These are phyloP conservation scores for Sporothrix pallida DNA, from an alignment of 2,329 filamentous ascomycete genomes.

Conservation along the genomic window DNA sequence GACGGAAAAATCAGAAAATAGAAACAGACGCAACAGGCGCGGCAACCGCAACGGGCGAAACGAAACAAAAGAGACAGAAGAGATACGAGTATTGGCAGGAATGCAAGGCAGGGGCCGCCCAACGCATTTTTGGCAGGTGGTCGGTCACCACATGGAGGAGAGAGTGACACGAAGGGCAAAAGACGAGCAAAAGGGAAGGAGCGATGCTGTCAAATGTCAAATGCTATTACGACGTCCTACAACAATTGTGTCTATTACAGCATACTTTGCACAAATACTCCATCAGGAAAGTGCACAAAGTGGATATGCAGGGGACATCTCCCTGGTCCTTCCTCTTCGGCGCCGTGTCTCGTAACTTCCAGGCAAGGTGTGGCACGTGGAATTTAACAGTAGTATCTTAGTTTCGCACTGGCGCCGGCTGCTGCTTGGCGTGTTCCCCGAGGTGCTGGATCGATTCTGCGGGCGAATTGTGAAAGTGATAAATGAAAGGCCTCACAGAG, in stretches of 20 bases:
- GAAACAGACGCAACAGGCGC: not conserved
- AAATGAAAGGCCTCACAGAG: not conserved
- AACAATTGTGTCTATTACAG: no score
- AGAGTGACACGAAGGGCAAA: not conserved
- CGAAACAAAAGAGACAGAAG: not conserved
- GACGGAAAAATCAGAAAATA: not conserved
- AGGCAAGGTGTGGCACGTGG: conserved; percentile 30
- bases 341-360: not conserved
- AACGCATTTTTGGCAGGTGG: conserved; percentile 7
- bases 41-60: not conserved
- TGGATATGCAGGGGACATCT: not conserved
- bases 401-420: conserved; percentile 19
- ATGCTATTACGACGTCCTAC: no score
- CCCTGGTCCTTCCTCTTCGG: not conserved
- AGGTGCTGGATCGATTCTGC: not conserved
- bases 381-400: conserved; percentile 10
- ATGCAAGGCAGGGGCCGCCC: not conserved
- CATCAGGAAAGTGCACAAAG: not conserved
- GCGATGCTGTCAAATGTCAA: not conserved
- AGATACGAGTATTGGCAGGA: not conserved
- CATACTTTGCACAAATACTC: no score
- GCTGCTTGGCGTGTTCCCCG: conserved; percentile 3
- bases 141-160: not conserved
- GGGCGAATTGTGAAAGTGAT: conserved; percentile 1
- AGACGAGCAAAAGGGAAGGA: not conserved